Evolutionary conservation across 2,329 filamentous ascomycete genomes (phyloP), one percentile per base, ranked within the genome.

Genomic region (Pseudogymnoascus sp.): DNA sequence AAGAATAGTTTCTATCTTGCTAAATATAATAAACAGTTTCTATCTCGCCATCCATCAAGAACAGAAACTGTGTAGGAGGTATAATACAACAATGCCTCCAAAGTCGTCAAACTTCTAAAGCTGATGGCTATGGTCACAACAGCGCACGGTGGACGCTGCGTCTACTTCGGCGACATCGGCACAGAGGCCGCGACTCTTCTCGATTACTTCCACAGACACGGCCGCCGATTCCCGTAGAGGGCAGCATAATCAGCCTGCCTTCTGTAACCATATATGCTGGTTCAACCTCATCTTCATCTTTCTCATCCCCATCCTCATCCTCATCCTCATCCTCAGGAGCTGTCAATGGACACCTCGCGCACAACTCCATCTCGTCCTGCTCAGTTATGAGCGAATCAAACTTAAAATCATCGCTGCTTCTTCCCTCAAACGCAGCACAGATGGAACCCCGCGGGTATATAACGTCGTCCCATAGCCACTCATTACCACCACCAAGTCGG

Each of bases 111-210:
- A 5, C 23, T 26, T 26, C 23, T 26, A 26, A 26, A 4, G 23
- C 23, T 26, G 5, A 37, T 37, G 36, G 36, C 14, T 5, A 37
- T 6, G 36, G 5, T 37, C 2, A n/a, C 36, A 37, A 37, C 36
- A 37, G 14, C n/a, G n/a, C n/a, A n/a, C 63, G 86, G 86, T 42
- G 87, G 87, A 1, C 84, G 80, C 70, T 88, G 85, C 0, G 85
- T 89, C 0, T 90, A 90, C 70, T 89, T 89, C 72, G 87, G 86
- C 4, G 79, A 87, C 1, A 84, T 89, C 40, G 87, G 87, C 0
- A 70, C 81, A 0, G 81, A 86, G 67, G 86, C 85, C 0, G 75
- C 75, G 2, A 83, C 77, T 0, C 73, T 89, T 54, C 78, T 84
- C 0, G 75, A 78, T 51, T 88, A 88, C 73, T 92, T 93, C 64